phyloP scores from a whole-genome alignment of 768 basidiomycete genomes.

The Aureoboletus auriporus region DNA sequence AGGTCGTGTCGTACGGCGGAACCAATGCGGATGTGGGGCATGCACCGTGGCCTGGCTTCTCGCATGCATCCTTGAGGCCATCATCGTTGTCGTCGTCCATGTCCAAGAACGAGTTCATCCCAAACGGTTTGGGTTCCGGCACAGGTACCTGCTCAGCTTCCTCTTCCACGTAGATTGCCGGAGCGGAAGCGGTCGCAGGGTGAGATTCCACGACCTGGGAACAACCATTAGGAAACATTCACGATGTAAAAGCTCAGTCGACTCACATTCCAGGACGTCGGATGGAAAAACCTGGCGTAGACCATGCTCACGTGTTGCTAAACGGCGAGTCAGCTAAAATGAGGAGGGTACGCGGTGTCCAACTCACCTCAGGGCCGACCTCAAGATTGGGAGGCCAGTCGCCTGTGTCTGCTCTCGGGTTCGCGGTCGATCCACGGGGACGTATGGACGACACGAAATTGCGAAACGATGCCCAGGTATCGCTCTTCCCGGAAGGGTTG shows the following conservation, averaged over 20 bases:
- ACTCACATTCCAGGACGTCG: constrained; percentile 17
- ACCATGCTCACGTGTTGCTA: constrained; percentile 18
- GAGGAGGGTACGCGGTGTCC: background rate
- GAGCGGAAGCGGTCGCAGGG: constrained; percentile 14
- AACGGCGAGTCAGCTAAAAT: background rate
- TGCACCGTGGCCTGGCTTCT: background rate
- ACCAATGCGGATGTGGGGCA: background rate
- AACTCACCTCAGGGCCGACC: constrained; percentile 8
- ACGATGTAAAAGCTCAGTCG: background rate
- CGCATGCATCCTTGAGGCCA: background rate
- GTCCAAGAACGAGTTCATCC: constrained; percentile 12
- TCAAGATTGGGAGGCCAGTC: constrained; percentile 8
- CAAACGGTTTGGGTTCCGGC: constrained; percentile 4
- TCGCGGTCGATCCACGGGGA: background rate
- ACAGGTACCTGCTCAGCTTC: constrained; percentile 6
- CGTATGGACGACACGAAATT: constrained; percentile 8
- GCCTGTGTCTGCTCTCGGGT: background rate
- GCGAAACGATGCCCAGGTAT: constrained; percentile 5
- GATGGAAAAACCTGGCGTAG: constrained; percentile 21
- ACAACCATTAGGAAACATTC: background rate
- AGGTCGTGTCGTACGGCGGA: constrained; percentile 15
- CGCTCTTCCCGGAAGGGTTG: background rate
- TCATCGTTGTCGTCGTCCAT: constrained; percentile 1
- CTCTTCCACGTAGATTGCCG: constrained; percentile 21
- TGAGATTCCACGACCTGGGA: constrained; percentile 15